Evolutionary conservation across 169 alveolate species (phyloP).

Genomic region (Amoebophrya sp.): DNA sequence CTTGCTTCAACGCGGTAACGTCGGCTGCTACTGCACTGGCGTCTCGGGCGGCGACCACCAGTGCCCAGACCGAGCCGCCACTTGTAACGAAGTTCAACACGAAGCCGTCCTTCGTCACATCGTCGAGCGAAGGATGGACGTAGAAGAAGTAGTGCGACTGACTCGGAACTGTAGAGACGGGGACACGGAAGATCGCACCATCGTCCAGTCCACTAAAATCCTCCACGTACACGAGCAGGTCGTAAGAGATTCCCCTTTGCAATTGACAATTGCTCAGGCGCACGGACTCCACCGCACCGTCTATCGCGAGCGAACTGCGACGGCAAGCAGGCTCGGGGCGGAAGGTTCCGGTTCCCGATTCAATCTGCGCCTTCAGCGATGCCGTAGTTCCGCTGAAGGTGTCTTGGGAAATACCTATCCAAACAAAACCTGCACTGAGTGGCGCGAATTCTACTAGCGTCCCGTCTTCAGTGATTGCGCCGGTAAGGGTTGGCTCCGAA

Average conservation of each 20-base stretch:
- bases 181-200: neutral
- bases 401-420: neutral
- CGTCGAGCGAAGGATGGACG: neutral
- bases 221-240: slow-evolving; percentile 29
- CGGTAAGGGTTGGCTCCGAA: neutral
- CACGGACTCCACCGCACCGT: neutral
- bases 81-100: neutral
- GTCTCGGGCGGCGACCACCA: neutral
- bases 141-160: neutral
- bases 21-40: neutral
- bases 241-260: neutral
- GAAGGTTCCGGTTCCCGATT: neutral
- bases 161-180: neutral
- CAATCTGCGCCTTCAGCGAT: neutral
- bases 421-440: neutral
- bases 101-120: neutral
- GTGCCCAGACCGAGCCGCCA: neutral
- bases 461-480: slow-evolving; percentile 29
- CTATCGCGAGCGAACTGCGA: neutral
- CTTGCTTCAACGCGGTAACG: slow-evolving; percentile 9
- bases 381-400: no score
- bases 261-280: neutral
- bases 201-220: slow-evolving; percentile 28
- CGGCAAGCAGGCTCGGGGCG: neutral
- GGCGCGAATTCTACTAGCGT: neutral